These are phyloP conservation scores for Hymenoscyphus infarciens DNA, from an alignment of 2,329 filamentous ascomycete species.

Conservation along the genomic window DNA sequence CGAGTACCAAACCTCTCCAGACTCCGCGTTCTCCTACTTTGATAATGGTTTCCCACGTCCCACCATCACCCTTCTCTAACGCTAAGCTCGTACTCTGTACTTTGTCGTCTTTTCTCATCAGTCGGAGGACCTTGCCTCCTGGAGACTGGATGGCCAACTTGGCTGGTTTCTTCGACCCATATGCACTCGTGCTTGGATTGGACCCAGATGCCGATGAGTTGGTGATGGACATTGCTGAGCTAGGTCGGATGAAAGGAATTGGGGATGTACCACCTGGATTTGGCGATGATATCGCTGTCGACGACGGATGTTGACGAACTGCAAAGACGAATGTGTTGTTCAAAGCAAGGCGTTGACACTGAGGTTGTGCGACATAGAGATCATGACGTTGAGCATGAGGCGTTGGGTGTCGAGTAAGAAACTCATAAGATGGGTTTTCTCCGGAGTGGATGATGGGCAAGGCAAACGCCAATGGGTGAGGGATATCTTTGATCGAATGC, in stretches of 20 bases:
- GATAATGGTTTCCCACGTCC: constrained; percentile 85
- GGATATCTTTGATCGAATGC: constrained; percentile 96
- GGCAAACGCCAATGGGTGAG: constrained; percentile 83
- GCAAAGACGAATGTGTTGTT: constrained; percentile 99
- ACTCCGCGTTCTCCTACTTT: constrained; percentile 80
- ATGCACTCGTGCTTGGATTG: constrained; percentile 50
- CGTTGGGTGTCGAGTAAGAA: constrained; percentile 87
- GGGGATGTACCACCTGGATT: constrained; percentile 43
- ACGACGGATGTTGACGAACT: constrained; percentile 85
- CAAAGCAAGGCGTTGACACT: constrained; percentile 80
- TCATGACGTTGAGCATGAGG: constrained; percentile 97
- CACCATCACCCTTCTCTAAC: constrained; percentile 66
- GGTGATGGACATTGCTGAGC: constrained; percentile 63
- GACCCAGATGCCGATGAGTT: constrained; percentile 55
- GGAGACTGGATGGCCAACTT: constrained; percentile 95
- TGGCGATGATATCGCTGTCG: constrained; percentile 41
- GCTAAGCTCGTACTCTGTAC: constrained; percentile 32
- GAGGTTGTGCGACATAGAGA: constrained; percentile 93
- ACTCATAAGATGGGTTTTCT: constrained; percentile 91
- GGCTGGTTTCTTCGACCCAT: constrained; percentile 74
- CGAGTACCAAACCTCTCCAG: constrained; percentile 78
- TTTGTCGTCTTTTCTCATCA: constrained; percentile 76
- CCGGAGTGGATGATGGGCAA: constrained; percentile 88
- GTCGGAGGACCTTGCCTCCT: constrained; percentile 85
- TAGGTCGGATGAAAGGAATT: constrained; percentile 58